phyloP scores from a whole-genome alignment of 1,139 yeast genomes.

The Geotrichum candidum region DNA sequence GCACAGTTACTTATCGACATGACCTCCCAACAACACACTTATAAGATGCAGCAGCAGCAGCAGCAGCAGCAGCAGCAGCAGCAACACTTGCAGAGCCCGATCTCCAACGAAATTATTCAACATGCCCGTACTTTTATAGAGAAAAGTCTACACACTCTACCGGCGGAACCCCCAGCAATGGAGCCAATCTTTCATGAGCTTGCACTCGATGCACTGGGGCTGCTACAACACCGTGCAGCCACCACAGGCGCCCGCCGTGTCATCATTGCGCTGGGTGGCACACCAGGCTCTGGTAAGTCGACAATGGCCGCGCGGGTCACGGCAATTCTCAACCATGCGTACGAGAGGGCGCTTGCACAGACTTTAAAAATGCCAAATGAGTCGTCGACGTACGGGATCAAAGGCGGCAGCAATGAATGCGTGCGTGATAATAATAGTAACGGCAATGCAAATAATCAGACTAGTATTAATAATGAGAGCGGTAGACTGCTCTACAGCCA shows the following conservation, averaged over 20 bases:
- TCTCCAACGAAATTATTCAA: background rate
- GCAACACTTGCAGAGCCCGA: background rate
- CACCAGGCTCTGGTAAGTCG: slow-evolving; percentile 11
- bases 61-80: background rate
- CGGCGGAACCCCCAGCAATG: background rate
- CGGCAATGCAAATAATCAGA: background rate
- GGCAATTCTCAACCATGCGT: background rate
- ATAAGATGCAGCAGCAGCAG: background rate
- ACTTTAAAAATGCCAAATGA: background rate
- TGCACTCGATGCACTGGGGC: background rate
- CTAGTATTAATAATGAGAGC: background rate
- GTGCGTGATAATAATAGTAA: background rate
- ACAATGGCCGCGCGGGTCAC: background rate
- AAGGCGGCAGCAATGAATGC: background rate
- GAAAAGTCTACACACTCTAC: background rate
- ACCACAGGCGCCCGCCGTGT: background rate
- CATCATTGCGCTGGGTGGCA: background rate
- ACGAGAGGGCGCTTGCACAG: background rate
- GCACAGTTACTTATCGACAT: no score
- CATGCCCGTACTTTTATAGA: background rate
- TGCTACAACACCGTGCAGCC: background rate
- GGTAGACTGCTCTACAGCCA: background rate
- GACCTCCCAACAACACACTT: no score
- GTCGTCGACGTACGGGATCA: background rate
- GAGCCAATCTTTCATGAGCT: background rate